Conservation (phyloP, 2,329 filamentous ascomycete genomes). For the Sporothrix dimorphospora region DNA sequence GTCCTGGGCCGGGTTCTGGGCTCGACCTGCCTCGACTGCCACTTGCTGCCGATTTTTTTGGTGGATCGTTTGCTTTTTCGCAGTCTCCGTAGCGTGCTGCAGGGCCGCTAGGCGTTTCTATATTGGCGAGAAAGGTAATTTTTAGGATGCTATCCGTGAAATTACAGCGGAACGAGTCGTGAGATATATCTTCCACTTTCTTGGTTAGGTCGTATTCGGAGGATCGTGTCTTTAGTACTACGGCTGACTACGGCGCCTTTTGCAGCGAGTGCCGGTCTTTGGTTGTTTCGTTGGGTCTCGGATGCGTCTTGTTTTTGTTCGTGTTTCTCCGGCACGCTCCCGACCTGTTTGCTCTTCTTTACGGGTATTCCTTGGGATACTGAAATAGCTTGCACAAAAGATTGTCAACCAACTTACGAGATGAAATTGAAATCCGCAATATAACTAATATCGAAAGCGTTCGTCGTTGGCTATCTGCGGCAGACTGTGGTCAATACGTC, state of each 20-base stretch:
- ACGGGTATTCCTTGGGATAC: not conserved
- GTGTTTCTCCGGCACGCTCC: not conserved
- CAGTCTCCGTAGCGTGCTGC: not conserved
- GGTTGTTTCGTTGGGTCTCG: not conserved
- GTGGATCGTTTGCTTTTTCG: not conserved
- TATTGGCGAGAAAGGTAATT: not conserved
- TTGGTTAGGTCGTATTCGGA: constrained; percentile 10
- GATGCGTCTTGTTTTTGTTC: not conserved
- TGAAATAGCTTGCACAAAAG: not conserved
- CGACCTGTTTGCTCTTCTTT: not conserved
- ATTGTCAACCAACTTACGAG: constrained; percentile 5
- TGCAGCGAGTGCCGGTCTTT: not conserved
- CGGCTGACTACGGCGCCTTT: no score
- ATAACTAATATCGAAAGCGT: not conserved
- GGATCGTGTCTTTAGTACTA: not conserved
- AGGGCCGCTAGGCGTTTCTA: not conserved
- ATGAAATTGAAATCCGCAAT: not conserved
- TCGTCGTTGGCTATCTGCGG: not conserved
- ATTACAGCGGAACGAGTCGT: constrained; percentile 9
- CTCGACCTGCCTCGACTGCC: not conserved
- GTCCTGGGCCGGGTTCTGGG: not conserved
- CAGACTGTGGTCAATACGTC: not conserved
- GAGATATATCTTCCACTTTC: constrained; percentile 7
- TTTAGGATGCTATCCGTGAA: not conserved
- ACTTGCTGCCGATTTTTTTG: not conserved